phyloP scores from a whole-genome alignment of 306 rosid species.

The Echinosophora koreensis region DNA sequence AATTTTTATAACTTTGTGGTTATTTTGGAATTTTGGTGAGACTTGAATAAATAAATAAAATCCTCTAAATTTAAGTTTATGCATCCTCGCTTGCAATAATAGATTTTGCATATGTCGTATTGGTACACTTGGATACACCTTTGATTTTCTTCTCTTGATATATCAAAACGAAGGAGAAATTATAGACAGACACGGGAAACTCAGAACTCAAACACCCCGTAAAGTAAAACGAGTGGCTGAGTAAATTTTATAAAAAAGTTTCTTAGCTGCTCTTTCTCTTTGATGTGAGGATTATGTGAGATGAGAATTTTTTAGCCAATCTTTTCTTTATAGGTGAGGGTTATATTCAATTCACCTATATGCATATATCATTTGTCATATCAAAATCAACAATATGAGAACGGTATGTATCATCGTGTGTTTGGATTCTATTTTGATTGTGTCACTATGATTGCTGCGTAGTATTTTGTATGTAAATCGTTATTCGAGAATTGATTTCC shows the following conservation, averaged over 20 bases:
- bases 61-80: slow-evolving; percentile 22
- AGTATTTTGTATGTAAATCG: background rate
- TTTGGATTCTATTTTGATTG: no score
- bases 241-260: no score
- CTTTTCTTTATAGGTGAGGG: background rate
- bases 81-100: background rate
- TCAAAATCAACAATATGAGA: background rate
- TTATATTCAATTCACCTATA: background rate
- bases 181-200: background rate
- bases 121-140: background rate
- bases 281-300: no score
- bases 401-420: background rate
- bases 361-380: background rate
- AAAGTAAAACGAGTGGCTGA: background rate
- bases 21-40: slow-evolving; percentile 42
- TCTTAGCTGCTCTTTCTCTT: no score
- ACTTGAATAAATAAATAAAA: slow-evolving; percentile 31
- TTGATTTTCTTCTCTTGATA: background rate
- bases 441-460: background rate
- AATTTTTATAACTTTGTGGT: background rate
- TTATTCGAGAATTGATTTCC: no score
- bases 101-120: background rate
- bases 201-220: background rate
- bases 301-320: no score
- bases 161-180: background rate